Percentiles rank a stretch among this genome's conserved stretches.
Evolutionary conservation across 148 eudicot genomes (phyloP).

Genomic region (Polygonum aviculare): DNA sequence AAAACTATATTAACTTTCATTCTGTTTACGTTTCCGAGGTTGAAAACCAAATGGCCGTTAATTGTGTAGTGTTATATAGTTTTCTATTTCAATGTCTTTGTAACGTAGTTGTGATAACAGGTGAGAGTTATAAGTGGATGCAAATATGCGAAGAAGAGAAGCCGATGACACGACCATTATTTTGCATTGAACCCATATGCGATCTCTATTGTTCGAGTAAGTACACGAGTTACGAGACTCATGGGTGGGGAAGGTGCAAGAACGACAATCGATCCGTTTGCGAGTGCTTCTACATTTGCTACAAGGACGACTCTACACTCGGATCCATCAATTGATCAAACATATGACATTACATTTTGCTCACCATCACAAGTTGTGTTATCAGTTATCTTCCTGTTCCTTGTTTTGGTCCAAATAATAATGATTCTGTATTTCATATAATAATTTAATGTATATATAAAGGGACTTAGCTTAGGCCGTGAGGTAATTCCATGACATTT

Average conservation of each 20-base stretch:
- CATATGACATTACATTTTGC: neutral
- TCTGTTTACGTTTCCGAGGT: too few relatives aligned
- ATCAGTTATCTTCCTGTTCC: neutral
- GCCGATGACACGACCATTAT: constrained; percentile 12
- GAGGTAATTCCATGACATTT: neutral
- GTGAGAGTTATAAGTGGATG: constrained; percentile 22
- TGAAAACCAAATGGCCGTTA: too few relatives aligned
- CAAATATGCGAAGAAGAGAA: constrained; percentile 27
- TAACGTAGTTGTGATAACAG: neutral
- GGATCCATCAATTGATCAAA: neutral
- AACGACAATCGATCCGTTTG: constrained; percentile 21
- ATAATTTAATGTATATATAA: too few relatives aligned
- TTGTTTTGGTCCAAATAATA: too few relatives aligned
- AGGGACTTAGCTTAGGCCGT: neutral
- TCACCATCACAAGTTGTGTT: neutral
- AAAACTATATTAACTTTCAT: too few relatives aligned
- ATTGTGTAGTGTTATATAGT: too few relatives aligned
- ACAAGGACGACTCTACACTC: constrained; percentile 14
- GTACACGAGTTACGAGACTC: neutral
- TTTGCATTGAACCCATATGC: constrained; percentile 14
- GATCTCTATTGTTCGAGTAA: constrained; percentile 14
- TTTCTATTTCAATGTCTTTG: too few relatives aligned
- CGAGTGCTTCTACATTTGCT: constrained; percentile 31
- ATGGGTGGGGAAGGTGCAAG: constrained; percentile 33
- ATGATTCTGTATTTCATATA: too few relatives aligned